Evolutionary conservation across 805 yeast species (phyloP), one percentile per base, ranked within the genome.

Genomic region (Metschnikowia proteae): DNA sequence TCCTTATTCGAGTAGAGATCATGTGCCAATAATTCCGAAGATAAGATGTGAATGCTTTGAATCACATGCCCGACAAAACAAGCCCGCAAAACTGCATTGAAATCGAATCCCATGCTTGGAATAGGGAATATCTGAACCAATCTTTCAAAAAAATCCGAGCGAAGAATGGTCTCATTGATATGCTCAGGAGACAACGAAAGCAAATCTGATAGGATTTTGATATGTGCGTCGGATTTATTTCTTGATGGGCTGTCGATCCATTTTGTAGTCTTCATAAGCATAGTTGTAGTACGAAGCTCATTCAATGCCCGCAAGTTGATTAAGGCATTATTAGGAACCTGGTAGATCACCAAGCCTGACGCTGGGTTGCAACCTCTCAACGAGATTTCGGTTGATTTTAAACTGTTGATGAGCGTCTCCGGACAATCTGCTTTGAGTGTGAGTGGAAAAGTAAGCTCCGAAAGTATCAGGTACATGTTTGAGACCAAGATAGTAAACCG

Each of bases 381-480:
- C 0, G 85, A 67, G 9, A 87, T 79, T 57, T 88, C 96, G 6
- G 79, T 64, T 2, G 87, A 78, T 47, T 81, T 80, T 22, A 86
- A 76, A 0, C 87, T 80, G 54, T 78, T 79, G 1, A 80, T 71
- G 11, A 87, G 58, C 3, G 79, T 53, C 36, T 58, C 58, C 4
- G 65, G 59, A 3, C 71, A 62, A 31, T 73, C 74, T 0, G 70
- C 63, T 17, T 66, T 67, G 47, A 66, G 65, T 2, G 64, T 58
- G 26, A 63, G 67, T 1, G 78, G 77, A 53, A 73, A 73, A 0
- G 72, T 64, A 7, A 69, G 53, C 38, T 66, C 59, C 1, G 73
- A 61, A 47, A 70, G 54, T 0, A 61, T 62, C 50, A 68, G 73
- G 38, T 61, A 63, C 68, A 71, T 70, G 46, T 66, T 67, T 2